Base-by-base conservation (phyloP, 1,284 basidiomycete species). In the Xerocomus cyaneibrunnescens region DNA sequence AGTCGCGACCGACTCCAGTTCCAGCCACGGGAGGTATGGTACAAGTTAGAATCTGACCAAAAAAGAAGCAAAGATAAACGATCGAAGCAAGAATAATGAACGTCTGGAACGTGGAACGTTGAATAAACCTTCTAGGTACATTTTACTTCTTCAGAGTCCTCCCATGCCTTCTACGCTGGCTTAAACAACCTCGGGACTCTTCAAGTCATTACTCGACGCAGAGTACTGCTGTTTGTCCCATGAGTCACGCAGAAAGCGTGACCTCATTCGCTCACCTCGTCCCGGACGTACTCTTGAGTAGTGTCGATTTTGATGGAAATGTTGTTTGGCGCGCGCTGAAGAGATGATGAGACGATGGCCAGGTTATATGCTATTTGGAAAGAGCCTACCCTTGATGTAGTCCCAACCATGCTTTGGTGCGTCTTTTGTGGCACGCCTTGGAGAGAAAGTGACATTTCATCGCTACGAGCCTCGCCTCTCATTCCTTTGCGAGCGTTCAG, bases 401-500 rank as follows among this genome's bases (percentile, higher is more conserved):
- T 45, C 7, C 38, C 66, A 13, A 57, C 28, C 45, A 59, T 31
- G 9, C 57, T 69, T 9, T 45, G 51, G 14, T n/a, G 57, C 7
- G 57, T 68, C 40, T 58, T 67, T 40, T 67, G 67, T 3, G 57
- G 61, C 1, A 61, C 56, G 1, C 68, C 63, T 37, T 71, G 69
- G 0, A 68, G 59, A 3, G 68, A 71, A 3, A 71, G 52, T 0
- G 68, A 69, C 69, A 66, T 60, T 14, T 71, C 65, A 14, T 71
- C 66, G 30, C 52, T 59, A 0, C 40, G 45, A 10, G 52, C 44
- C 13, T 57, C 56, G 7, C 65, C 63, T 3, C 76, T 71, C 48
- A 79, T 61, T 13, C 37, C 43, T 45, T 69, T 69, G 25, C 78
- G 76, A 2, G 75, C 78, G 54, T 80, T 80, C 30, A 80, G 70